phyloP scores from a whole-genome alignment of 768 basidiomycete genomes.

The Glaciozyma martinii region DNA sequence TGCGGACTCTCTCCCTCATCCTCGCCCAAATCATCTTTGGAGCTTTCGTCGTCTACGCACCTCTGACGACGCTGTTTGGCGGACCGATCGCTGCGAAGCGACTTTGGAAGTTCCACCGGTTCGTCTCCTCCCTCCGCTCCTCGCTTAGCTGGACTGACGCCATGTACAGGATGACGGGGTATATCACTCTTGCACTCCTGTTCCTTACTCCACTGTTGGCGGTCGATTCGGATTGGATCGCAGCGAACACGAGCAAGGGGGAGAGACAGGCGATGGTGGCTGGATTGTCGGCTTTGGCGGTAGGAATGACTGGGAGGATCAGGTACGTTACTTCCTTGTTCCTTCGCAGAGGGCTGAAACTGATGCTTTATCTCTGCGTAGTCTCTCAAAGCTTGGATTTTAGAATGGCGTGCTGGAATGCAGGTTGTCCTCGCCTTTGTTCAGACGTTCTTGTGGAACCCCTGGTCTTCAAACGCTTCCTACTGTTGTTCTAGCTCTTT shows the following conservation, averaged over 20 bases:
- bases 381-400: too few species aligned
- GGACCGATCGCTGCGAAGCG: slow-evolving; percentile 18
- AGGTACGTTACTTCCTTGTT: neutral
- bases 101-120: slow-evolving; percentile 33
- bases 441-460: too few species aligned
- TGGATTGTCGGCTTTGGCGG: neutral
- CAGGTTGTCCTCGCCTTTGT: too few species aligned
- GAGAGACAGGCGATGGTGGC: neutral
- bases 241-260: neutral
- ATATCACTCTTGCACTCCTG: slow-evolving; percentile 24
- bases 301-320: neutral
- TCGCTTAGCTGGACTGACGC: too few species aligned
- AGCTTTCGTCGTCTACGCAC: slow-evolving; percentile 23
- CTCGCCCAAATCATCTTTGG: slow-evolving; percentile 26
- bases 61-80: slow-evolving; percentile 17
- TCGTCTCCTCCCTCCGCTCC: neutral
- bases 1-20: slow-evolving; percentile 24
- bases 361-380: too few species aligned
- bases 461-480: too few species aligned
- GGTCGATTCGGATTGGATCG: slow-evolving; percentile 1
- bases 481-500: too few species aligned
- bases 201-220: slow-evolving; percentile 25
- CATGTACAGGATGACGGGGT: slow-evolving; percentile 2
- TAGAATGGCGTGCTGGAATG: too few species aligned
- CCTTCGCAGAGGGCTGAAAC: too few species aligned